Evolutionary conservation across 2,329 filamentous ascomycete species (phyloP).

Genomic region (Hypoxylon sp.): DNA sequence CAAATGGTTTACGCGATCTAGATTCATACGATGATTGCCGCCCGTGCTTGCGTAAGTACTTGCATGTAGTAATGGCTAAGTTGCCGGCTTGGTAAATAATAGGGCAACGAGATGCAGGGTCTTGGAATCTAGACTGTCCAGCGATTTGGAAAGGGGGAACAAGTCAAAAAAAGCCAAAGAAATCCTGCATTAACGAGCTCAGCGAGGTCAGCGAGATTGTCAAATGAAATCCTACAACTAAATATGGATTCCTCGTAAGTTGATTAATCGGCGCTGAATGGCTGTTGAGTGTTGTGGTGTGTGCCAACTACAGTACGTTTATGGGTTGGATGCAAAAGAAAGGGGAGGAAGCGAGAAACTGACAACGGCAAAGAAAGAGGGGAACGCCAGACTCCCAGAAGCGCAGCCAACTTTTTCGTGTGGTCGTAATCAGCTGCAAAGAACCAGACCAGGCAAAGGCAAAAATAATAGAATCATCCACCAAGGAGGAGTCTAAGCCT

Average conservation of each 20-base stretch:
- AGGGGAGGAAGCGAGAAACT: constrained; percentile 39
- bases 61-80: no score
- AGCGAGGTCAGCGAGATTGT: background rate
- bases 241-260: constrained; percentile 2
- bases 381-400: constrained; percentile 44
- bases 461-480: constrained; percentile 41
- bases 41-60: no score
- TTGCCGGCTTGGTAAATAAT: background rate
- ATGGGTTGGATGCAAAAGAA: constrained; percentile 22
- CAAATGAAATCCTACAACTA: constrained; percentile 3
- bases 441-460: constrained; percentile 43
- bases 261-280: constrained; percentile 7
- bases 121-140: constrained; percentile 7
- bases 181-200: background rate
- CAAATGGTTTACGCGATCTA: constrained; percentile 15
- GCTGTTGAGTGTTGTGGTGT: constrained; percentile 6
- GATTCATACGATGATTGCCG: constrained; percentile 3
- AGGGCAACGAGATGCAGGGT: constrained; percentile 3
- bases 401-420: constrained; percentile 33
- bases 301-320: constrained; percentile 22
- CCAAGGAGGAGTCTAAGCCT: constrained; percentile 26
- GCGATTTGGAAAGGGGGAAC: constrained; percentile 1
- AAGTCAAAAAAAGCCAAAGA: background rate
- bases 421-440: constrained; percentile 48
- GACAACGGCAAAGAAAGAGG: constrained; percentile 33